A percentile compares a stretch with the other conserved stretches of the same genome.
Conservation (phyloP, 2,329 filamentous ascomycete species). For the Camillea tinctor region DNA sequence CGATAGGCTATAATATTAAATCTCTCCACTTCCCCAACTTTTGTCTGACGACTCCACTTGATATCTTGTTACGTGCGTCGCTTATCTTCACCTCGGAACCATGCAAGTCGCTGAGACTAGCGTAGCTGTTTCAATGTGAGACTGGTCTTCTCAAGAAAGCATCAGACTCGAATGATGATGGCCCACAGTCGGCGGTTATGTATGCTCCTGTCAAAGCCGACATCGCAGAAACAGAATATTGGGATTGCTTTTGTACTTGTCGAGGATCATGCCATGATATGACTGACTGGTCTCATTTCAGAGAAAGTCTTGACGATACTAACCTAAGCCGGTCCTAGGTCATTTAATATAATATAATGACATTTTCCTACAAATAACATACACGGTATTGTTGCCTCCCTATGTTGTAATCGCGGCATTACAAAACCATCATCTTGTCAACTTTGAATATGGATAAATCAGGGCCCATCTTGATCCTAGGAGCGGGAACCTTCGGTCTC, state of each 20-base stretch:
- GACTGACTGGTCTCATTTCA: neutral
- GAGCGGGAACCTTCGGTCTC: conserved; percentile 36
- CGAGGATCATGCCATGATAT: neutral
- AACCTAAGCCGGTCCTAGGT: neutral
- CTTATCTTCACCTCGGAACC: neutral
- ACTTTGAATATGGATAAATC: conserved; percentile 16
- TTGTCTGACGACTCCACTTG: neutral
- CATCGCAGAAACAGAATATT: neutral
- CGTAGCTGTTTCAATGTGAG: conserved; percentile 4
- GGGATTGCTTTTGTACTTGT: neutral
- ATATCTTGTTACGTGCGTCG: neutral
- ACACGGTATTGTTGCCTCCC: neutral
- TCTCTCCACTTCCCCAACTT: conserved; percentile 16
- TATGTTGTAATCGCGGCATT: too few relatives aligned
- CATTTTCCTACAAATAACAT: neutral
- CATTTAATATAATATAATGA: neutral
- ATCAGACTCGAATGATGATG: neutral
- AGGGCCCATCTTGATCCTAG: conserved; percentile 29
- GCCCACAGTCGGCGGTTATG: neutral
- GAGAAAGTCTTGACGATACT: neutral
- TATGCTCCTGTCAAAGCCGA: neutral
- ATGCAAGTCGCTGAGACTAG: conserved; percentile 19
- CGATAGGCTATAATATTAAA: neutral
- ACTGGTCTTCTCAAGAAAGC: neutral
- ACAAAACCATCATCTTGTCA: neutral